These are phyloP conservation scores for Lactarius evosmus DNA, from an alignment of 768 basidiomycete species.

Conservation along the genomic window DNA sequence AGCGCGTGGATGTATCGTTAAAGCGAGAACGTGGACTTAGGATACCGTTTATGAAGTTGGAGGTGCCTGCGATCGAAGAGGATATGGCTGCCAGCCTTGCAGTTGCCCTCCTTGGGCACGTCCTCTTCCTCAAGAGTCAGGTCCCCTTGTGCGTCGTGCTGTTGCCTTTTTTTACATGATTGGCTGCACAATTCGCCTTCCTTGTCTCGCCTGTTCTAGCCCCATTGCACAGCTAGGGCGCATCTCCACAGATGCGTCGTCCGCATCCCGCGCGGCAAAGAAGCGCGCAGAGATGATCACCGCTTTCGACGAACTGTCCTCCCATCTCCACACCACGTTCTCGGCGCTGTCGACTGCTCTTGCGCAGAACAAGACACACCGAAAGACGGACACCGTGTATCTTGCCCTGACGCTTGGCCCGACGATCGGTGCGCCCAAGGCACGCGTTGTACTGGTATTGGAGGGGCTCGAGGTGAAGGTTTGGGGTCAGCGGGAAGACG, in stretches of 20 bases:
- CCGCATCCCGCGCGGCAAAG: constrained; percentile 50
- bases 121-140: constrained; percentile 75
- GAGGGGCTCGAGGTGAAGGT: constrained; percentile 57
- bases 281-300: constrained; percentile 58
- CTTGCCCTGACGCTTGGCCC: constrained; percentile 67
- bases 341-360: constrained; percentile 67
- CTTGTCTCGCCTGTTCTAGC: constrained; percentile 35
- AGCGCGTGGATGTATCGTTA: not conserved
- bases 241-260: constrained; percentile 47
- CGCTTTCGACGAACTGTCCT: constrained; percentile 67
- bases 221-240: constrained; percentile 63
- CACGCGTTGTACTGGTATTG: constrained; percentile 58
- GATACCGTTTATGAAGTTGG: constrained; percentile 46
- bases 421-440: constrained; percentile 56
- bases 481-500: constrained; percentile 30
- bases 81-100: constrained; percentile 63
- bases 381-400: constrained; percentile 40
- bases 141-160: constrained; percentile 62
- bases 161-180: not conserved
- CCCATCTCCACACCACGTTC: constrained; percentile 74
- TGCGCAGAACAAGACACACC: constrained; percentile 35
- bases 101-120: constrained; percentile 59
- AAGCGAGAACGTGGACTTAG: constrained; percentile 19
- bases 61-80: constrained; percentile 51
- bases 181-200: not conserved